Conservation (phyloP, 345 rosid species). For the Salix viminalis region DNA sequence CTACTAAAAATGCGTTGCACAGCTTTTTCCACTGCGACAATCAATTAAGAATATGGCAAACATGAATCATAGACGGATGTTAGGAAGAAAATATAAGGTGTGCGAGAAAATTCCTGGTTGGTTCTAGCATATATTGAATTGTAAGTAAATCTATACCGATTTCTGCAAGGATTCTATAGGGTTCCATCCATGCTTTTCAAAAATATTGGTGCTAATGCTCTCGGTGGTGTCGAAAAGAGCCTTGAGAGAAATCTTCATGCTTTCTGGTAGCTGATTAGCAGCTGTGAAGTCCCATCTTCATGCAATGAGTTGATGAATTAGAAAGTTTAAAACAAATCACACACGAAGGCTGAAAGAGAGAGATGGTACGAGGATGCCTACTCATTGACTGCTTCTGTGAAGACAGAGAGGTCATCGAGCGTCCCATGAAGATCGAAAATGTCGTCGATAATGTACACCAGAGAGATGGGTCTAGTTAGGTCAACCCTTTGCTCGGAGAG, state of each 20-base stretch:
- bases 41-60: background rate
- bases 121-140: too few relatives aligned
- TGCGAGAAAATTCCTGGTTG: too few relatives aligned
- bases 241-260: conserved; percentile 40
- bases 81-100: too few relatives aligned
- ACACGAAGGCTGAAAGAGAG: too few relatives aligned
- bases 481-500: conserved; percentile 43
- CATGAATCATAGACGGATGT: background rate
- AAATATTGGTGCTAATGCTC: conserved; percentile 37
- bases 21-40: conserved; percentile 44
- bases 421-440: conserved; percentile 46
- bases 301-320: too few relatives aligned
- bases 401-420: conserved; percentile 42
- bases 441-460: conserved; percentile 53
- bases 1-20: conserved; percentile 49
- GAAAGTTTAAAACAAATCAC: too few relatives aligned
- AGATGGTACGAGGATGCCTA: background rate
- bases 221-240: conserved; percentile 37
- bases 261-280: conserved; percentile 29
- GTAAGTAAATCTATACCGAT: conserved; percentile 24
- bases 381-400: conserved; percentile 40
- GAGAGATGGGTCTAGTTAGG: conserved; percentile 48
- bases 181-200: conserved; percentile 31
- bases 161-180: conserved; percentile 37
- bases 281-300: conserved; percentile 42